Percentiles rank a stretch among this genome's conserved stretches.
These are phyloP conservation scores for Acer negundo DNA, from an alignment of 345 rosid species.

Conservation along the genomic window DNA sequence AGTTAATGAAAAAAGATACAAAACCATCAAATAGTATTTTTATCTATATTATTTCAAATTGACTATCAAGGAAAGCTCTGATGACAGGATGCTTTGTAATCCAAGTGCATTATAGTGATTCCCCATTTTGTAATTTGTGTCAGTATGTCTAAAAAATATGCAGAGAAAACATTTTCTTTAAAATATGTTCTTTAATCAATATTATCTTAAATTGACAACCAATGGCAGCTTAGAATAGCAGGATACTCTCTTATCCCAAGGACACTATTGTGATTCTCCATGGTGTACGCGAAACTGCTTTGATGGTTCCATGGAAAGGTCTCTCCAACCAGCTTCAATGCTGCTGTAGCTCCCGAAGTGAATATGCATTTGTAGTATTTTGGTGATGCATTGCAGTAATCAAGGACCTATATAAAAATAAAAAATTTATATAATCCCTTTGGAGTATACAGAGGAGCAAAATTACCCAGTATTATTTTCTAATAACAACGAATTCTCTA, in stretches of 20 bases:
- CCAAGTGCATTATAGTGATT: background rate
- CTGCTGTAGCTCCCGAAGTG: slow-evolving; percentile 98
- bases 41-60: too few species aligned
- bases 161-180: background rate
- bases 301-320: slow-evolving; percentile 79
- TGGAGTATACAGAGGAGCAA: slow-evolving; percentile 4
- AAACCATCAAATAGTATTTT: background rate
- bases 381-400: slow-evolving; percentile 81
- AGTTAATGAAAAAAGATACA: background rate
- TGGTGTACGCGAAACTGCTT: slow-evolving; percentile 76
- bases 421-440: slow-evolving; percentile 7
- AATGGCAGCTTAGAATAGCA: slow-evolving; percentile 13
- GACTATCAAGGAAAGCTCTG: background rate
- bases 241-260: slow-evolving; percentile 99
- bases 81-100: background rate
- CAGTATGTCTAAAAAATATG: background rate
- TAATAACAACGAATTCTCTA: background rate
- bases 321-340: slow-evolving; percentile 88
- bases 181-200: background rate
- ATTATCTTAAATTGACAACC: background rate
- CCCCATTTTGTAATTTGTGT: background rate
- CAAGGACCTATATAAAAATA: slow-evolving; percentile 62
- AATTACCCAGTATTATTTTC: background rate
- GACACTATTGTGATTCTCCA: slow-evolving; percentile 97
- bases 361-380: slow-evolving; percentile 83